Evolutionary conservation across 352 stramenopile species (phyloP).

Genomic region (Phytophthora hybrid): DNA sequence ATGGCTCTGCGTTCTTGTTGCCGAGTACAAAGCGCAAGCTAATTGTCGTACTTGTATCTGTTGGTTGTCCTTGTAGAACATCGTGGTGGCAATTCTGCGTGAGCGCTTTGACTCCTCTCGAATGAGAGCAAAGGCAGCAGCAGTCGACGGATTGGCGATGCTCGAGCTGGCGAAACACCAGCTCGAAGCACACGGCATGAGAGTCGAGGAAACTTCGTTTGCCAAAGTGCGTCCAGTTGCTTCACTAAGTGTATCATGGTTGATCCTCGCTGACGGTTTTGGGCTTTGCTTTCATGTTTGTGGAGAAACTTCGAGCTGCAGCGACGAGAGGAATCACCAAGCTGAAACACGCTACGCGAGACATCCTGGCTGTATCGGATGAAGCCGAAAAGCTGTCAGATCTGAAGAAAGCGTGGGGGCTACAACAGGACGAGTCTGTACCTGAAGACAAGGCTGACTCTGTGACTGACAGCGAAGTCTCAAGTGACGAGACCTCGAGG

Average conservation of each 20-base stretch:
- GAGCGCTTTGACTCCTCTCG: conserved; percentile 62
- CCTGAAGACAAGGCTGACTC: conserved; percentile 2
- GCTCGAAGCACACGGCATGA: conserved; percentile 59
- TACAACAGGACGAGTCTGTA: conserved; percentile 26
- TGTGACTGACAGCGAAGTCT: neutral
- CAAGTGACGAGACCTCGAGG: conserved; percentile 20
- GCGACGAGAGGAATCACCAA: conserved; percentile 52
- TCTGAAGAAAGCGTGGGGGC: conserved; percentile 65
- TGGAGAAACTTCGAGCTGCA: conserved; percentile 55
- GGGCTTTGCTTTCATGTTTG: neutral
- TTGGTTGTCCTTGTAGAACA: conserved; percentile 46
- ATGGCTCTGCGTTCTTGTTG: neutral
- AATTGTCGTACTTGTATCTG: neutral
- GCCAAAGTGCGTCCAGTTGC: conserved; percentile 38
- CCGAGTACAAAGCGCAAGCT: neutral
- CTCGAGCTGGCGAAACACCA: conserved; percentile 66
- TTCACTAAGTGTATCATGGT: neutral
- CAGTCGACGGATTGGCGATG: conserved; percentile 50
- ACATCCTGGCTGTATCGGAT: conserved; percentile 48
- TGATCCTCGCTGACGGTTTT: neutral
- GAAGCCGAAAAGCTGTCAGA: conserved; percentile 53
- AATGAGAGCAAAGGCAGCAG: conserved; percentile 19
- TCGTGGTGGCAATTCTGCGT: conserved; percentile 65
- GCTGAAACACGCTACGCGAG: conserved; percentile 45
- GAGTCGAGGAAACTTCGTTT: conserved; percentile 50